Percentiles rank a stretch among this genome's conserved stretches.
Evolutionary conservation across 352 stramenopile species (phyloP).

Genomic region (Phytophthora pistaciae): DNA sequence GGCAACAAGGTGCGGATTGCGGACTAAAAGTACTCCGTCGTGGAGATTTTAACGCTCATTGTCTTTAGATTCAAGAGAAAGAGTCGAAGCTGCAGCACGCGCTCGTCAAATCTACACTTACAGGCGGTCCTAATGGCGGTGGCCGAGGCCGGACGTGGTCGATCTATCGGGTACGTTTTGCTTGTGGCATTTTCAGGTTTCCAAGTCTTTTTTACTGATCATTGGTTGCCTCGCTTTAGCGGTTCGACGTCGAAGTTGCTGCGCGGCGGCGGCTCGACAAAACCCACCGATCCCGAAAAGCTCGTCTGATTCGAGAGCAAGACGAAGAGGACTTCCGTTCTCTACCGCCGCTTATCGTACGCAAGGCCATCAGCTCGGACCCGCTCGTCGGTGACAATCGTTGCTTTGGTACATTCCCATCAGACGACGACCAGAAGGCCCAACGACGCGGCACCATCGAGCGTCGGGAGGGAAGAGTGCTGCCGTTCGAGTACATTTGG

Average conservation of each 20-base stretch:
- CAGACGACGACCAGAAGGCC: not conserved
- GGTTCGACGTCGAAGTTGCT: not conserved
- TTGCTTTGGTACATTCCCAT: not conserved
- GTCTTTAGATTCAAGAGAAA: not conserved
- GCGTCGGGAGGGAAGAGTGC: not conserved
- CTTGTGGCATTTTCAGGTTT: not conserved
- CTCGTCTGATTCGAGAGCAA: constrained; percentile 2
- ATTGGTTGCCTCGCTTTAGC: not conserved
- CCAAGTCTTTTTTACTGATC: not conserved
- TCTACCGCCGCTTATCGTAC: not conserved
- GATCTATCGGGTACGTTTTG: not conserved
- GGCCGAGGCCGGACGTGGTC: not conserved
- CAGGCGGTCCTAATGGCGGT: not conserved
- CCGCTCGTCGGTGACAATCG: not conserved
- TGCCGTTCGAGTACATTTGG: constrained; percentile 4
- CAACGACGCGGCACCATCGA: not conserved
- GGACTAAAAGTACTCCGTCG: not conserved
- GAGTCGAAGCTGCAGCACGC: not conserved
- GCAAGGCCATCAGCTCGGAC: not conserved
- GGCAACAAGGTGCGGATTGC: not conserved
- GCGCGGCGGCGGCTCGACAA: not conserved
- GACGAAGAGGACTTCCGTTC: constrained; percentile 1
- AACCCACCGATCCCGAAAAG: not conserved
- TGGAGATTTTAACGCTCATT: not conserved
- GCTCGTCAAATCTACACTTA: not conserved